phyloP scores from a whole-genome alignment of 352 stramenopile genomes.

The Pseudoperonospora humuli region DNA sequence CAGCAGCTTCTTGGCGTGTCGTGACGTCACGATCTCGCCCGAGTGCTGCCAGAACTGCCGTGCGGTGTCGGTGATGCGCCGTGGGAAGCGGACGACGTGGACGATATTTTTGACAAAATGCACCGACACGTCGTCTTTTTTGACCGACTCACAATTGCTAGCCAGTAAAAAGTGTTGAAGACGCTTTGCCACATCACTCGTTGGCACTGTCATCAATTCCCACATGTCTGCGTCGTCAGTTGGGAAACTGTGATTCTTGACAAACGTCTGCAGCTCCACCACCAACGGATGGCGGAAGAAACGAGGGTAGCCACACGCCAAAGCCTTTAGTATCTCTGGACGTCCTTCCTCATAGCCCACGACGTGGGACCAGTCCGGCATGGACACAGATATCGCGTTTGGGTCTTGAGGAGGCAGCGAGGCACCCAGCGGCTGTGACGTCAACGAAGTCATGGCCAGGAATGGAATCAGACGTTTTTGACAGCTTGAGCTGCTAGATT shows the following conservation, averaged over 20 bases:
- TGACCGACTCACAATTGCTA: constrained; percentile 21
- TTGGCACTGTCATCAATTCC: constrained; percentile 49
- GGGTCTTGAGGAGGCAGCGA: constrained; percentile 59
- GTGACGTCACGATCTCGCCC: constrained; percentile 87
- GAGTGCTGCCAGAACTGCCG: constrained; percentile 92
- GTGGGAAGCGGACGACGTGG: constrained; percentile 72
- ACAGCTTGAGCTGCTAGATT: too few species aligned
- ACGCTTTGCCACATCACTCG: constrained; percentile 38
- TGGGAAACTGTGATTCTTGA: constrained; percentile 20
- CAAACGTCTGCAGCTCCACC: constrained; percentile 41
- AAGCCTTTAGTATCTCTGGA: constrained; percentile 45
- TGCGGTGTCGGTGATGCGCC: constrained; percentile 32
- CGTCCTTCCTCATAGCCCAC: constrained; percentile 88
- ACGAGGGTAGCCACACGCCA: constrained; percentile 88
- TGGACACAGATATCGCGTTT: constrained; percentile 78
- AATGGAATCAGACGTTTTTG: not conserved
- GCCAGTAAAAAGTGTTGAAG: constrained; percentile 63
- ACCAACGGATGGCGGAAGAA: constrained; percentile 90
- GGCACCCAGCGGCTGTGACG: constrained; percentile 48
- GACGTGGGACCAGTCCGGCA: constrained; percentile 77
- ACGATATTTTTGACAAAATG: constrained; percentile 40
- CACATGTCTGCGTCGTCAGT: constrained; percentile 14
- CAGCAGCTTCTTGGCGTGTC: constrained; percentile 65
- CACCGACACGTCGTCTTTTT: constrained; percentile 23
- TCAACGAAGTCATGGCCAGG: constrained; percentile 7